Base-by-base conservation (phyloP, 805 yeast species). In the Myxozyma vanderwaltii region DNA sequence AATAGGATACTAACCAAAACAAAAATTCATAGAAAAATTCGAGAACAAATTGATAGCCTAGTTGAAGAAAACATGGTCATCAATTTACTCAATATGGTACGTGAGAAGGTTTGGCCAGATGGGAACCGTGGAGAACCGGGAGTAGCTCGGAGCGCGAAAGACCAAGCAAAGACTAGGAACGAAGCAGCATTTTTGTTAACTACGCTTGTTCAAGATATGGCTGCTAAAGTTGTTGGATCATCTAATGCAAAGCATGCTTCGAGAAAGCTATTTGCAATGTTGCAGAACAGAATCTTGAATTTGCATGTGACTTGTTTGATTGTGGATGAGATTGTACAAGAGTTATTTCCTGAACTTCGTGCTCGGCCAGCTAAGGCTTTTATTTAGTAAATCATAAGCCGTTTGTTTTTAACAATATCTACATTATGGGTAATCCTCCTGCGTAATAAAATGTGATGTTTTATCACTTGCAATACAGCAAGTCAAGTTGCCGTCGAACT, bases 221-320 rank as follows among this genome's bases (percentile, higher is more conserved):
- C 87, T 55, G 83, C 91, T 13, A 85, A 81, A 66, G 80, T 91
- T 0, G 89, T 91, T 59, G 97, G 97, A 0, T 70, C 77, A 2
- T 71, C 82, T 6, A 86, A 83, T 62, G 81, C 95, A 2, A 78
- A 76, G 54, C 77, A 76, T 58, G 96, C 96, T 0, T 80, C 87
- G 6, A 72, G 74, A 3, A 76, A 81, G 45, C 52, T 88, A 0
- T 86, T 87, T 70, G 80, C 79, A 10, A 79, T 87, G 82, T 62
- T 88, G 4, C 97, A 91, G 70, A 88, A 89, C 67, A 88, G 85
- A 58, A 77, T 79, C 26, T 73, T 91, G 59, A 88, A 88, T 70
- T 78, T 82, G 23, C 89, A 87, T 67, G 71, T 91, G 56, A 68
- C 86, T 17, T 47, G 63, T 23, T 21, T 53, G 44, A 54, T 63